A percentile compares a stretch with the other conserved stretches of the same genome.
Conservation (phyloP, 2,329 filamentous ascomycete genomes). For the Alternaria triticina region DNA sequence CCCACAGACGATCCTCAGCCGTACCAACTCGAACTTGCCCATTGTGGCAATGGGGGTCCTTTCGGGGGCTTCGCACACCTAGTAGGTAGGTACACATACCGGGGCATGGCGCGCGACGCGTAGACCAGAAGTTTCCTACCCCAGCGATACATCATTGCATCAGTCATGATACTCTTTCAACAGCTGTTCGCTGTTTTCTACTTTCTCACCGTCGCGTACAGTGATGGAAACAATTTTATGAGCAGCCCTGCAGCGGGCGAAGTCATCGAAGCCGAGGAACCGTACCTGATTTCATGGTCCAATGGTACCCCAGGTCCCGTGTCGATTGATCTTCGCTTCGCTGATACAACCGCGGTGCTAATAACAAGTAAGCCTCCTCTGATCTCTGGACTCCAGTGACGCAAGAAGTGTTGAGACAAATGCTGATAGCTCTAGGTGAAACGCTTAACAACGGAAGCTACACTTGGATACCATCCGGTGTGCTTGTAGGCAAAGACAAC, state of each 20-base stretch:
- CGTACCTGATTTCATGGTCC: neutral
- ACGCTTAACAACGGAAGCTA: neutral
- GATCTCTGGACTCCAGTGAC: neutral
- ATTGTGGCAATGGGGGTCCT: neutral
- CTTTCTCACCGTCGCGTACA: no score
- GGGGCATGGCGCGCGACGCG: neutral
- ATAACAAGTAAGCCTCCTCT: neutral
- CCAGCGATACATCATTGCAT: neutral
- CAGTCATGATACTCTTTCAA: neutral
- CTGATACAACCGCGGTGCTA: neutral
- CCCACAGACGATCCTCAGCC: neutral
- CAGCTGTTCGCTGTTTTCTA: neutral
- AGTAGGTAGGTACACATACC: neutral
- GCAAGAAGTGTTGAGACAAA: neutral
- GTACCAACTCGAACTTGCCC: neutral
- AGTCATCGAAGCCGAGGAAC: neutral
- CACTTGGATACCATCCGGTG: neutral
- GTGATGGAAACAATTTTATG: neutral
- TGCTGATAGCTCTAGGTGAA: neutral
- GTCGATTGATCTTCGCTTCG: neutral
- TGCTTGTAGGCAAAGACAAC: neutral
- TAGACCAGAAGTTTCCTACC: rapidly evolving
- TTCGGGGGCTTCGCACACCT: neutral
- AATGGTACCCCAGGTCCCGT: neutral
- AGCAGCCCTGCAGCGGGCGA: neutral